Evolutionary conservation across 108 stramenopile genomes (phyloP).

Genomic region (Cyclostephanos tholiformis): DNA sequence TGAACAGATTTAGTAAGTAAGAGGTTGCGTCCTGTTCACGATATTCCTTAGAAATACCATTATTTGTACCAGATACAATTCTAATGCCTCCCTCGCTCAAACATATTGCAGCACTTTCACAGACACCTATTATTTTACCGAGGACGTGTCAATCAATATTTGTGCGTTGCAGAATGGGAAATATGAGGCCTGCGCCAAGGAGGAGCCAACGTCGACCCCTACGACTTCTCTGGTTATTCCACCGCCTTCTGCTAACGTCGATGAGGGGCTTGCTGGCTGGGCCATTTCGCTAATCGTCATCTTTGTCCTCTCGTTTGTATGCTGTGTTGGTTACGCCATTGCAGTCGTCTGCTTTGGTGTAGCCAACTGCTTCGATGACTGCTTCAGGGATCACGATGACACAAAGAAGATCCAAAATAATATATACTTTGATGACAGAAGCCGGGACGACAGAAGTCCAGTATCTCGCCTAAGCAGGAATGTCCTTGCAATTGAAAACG

Average conservation of each 20-base stretch:
- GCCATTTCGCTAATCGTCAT: slow-evolving; percentile 41
- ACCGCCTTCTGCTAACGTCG: neutral
- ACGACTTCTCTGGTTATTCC: neutral
- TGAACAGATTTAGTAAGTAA: slow-evolving; percentile 14
- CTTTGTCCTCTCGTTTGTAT: slow-evolving; percentile 16
- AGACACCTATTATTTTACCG: neutral
- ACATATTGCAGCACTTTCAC: neutral
- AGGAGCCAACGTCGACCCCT: neutral
- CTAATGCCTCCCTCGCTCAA: neutral
- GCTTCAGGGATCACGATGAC: slow-evolving; percentile 10
- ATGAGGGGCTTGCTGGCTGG: slow-evolving; percentile 39
- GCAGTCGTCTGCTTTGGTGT: slow-evolving; percentile 13
- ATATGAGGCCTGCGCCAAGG: neutral
- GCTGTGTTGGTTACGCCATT: slow-evolving; percentile 37
- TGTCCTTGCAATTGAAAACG: neutral
- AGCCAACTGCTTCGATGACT: slow-evolving; percentile 1
- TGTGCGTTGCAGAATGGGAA: neutral
- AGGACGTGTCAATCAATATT: neutral
- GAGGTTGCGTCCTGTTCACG: neutral
- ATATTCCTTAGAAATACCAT: neutral
- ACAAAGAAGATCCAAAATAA: slow-evolving; percentile 20
- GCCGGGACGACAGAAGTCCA: neutral
- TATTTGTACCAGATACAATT: neutral
- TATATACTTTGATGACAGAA: slow-evolving; percentile 22
- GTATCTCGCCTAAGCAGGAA: neutral